Percentiles rank a stretch among this genome's conserved stretches.
Evolutionary conservation across 2,329 filamentous ascomycete species (phyloP).

Genomic region (Calonectria ilicicola): DNA sequence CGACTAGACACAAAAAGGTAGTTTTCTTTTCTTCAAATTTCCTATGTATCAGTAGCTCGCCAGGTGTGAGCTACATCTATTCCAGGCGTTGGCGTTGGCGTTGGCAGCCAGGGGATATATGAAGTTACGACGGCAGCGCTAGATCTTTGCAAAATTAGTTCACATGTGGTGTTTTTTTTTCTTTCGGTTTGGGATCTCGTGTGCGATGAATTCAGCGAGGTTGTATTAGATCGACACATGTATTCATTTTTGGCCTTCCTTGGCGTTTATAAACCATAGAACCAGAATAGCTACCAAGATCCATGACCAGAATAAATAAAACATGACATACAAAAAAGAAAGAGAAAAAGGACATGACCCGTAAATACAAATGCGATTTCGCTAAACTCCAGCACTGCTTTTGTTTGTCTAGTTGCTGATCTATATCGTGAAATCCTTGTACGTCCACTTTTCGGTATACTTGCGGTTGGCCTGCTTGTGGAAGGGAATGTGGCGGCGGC

Average conservation of each 20-base stretch:
- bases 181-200: not conserved
- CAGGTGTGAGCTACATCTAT: not conserved
- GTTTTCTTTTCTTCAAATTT: too few relatives aligned
- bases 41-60: too few relatives aligned
- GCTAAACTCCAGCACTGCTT: slow-evolving; percentile 24
- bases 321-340: not conserved
- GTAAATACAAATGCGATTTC: slow-evolving; percentile 16
- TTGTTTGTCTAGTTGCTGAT: slow-evolving; percentile 21
- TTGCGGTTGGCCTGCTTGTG: slow-evolving; percentile 85
- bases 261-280: slow-evolving; percentile 24
- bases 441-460: slow-evolving; percentile 94
- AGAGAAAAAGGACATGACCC: not conserved
- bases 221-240: slow-evolving; percentile 12
- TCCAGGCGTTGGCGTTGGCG: slow-evolving; percentile 20
- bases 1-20: too few relatives aligned
- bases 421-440: slow-evolving; percentile 83
- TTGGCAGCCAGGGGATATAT: slow-evolving; percentile 9
- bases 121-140: slow-evolving; percentile 7
- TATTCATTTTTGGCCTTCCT: slow-evolving; percentile 13
- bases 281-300: too few relatives aligned
- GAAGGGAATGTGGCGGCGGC: slow-evolving; percentile 81
- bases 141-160: not conserved
- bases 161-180: not conserved
- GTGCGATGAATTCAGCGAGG: not conserved
- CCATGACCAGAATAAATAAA: too few relatives aligned